Evolutionary conservation across 768 basidiomycete species (phyloP), one percentile per base, ranked within the genome.

Genomic region (Russula ochroleuca): DNA sequence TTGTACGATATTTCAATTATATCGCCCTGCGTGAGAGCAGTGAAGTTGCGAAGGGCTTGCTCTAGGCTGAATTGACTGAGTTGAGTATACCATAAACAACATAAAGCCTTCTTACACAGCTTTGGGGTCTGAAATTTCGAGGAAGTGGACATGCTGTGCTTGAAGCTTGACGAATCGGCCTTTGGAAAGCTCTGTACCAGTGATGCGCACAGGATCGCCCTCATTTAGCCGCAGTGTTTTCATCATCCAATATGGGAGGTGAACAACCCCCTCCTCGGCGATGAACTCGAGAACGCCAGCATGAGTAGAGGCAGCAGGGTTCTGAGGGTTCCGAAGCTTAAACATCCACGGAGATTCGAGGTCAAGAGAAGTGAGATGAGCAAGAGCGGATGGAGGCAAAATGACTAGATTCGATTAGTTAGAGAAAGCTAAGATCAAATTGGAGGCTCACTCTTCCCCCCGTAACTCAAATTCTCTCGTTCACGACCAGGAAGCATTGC

Each of bases 241-340:
- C 96, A 99, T 99, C 92, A 99, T 96, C 97, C 97, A 99, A 69
- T 94, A 90, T 0, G 97, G 97, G 17, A 99, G 80, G 78, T 98
- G 90, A 3, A 95, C 95, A 15, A 90, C 81, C 14, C 97, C 97
- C 74, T 98, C 96, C 61, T 97, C 89, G 2, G 97, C 96, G 68
- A 98, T 98, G 76, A 99, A 99, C 73, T 99, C 97, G 33, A 99
- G 83, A 31, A 99, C 97, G 79, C 97, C 97, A 1, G 91, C 92
- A 72, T 99, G 93, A 1, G 97, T 98, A 23, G 84, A 94, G 59
- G 83, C 90, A 38, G 85, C 91, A 57, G 82, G 80, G 77, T 89
- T 95, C 70, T 78, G 77, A 55, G 97, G 96, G 75, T 98, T 98
- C 54, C 92, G 88, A 57, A 99, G 80, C 67, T 96, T 88, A 74